Conservation (phyloP, 2,329 filamentous ascomycete genomes). For the Madurella fahalii region DNA sequence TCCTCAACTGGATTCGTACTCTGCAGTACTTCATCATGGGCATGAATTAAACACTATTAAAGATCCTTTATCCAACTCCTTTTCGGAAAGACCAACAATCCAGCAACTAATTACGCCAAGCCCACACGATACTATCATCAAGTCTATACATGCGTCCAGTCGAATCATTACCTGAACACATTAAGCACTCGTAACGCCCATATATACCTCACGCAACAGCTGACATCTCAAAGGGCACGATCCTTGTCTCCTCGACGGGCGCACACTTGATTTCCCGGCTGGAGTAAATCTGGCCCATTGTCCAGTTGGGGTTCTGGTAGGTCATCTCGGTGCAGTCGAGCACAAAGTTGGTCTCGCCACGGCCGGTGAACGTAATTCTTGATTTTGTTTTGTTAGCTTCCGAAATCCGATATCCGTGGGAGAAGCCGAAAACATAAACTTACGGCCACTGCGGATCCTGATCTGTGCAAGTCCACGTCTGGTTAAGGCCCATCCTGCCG, state of each 20-base stretch:
- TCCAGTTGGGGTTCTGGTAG: conserved; percentile 39
- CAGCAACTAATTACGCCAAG: neutral
- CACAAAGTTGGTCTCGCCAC: conserved; percentile 32
- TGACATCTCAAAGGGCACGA: conserved; percentile 33
- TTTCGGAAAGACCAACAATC: neutral
- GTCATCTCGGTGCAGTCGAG: conserved; percentile 34
- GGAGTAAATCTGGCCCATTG: conserved; percentile 38
- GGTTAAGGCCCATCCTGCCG: conserved; percentile 40
- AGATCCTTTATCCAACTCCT: neutral
- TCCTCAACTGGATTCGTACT: no score
- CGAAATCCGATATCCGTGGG: neutral
- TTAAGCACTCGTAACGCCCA: neutral
- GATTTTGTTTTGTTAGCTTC: neutral
- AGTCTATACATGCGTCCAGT: no score
- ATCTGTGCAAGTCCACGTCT: conserved; percentile 46
- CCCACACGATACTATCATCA: no score
- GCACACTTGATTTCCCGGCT: conserved; percentile 32
- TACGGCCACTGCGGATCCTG: conserved; percentile 37
- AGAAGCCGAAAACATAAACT: conserved; percentile 18
- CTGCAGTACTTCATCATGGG: no score
- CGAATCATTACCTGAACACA: neutral
- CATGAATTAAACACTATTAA: no score
- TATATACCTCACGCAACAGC: conserved; percentile 32
- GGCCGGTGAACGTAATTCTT: conserved; percentile 32
- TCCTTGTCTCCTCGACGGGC: conserved; percentile 26